Percentiles rank a stretch among this genome's conserved stretches.
phyloP scores from a whole-genome alignment of 768 basidiomycete genomes.

The Lentinula raphanica region DNA sequence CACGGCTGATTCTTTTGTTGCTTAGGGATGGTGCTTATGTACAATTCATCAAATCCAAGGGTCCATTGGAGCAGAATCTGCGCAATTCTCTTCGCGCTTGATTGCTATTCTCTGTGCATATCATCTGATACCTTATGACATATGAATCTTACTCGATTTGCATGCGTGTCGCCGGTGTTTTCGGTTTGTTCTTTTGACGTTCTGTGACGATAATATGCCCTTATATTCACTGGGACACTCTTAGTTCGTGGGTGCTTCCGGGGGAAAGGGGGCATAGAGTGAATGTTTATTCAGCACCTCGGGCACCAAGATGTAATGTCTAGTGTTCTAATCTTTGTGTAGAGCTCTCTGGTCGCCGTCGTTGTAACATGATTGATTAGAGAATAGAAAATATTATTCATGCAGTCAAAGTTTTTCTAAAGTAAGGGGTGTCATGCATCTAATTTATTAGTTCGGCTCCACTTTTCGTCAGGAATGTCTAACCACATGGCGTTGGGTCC shows the following conservation, averaged over 20 bases:
- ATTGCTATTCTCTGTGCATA: conserved; percentile 13
- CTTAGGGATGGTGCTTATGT: conserved; percentile 93
- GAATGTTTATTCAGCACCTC: conserved; percentile 15
- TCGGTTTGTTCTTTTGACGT: neutral
- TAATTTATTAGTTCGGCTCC: neutral
- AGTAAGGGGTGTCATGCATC: neutral
- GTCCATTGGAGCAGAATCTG: conserved; percentile 80
- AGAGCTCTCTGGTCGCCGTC: conserved; percentile 1
- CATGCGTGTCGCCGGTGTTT: neutral
- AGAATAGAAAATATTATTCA: no score
- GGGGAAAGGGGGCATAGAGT: conserved; percentile 82
- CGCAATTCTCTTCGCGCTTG: conserved; percentile 77
- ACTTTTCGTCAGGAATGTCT: neutral
- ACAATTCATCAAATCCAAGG: conserved; percentile 87
- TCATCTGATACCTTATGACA: neutral
- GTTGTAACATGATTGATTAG: neutral
- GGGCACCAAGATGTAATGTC: neutral
- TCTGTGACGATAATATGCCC: conserved; percentile 26
- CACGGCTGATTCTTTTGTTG: conserved; percentile 6
- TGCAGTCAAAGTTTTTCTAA: neutral
- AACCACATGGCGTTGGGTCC: neutral
- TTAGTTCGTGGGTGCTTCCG: conserved; percentile 53
- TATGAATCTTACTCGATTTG: conserved; percentile 1
- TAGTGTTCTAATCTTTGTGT: no score
- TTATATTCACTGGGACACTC: conserved; percentile 33